Percentiles rank a stretch among this genome's conserved stretches.
Evolutionary conservation across 441 rosid species (phyloP).

Genomic region (Gossypium laxum): DNA sequence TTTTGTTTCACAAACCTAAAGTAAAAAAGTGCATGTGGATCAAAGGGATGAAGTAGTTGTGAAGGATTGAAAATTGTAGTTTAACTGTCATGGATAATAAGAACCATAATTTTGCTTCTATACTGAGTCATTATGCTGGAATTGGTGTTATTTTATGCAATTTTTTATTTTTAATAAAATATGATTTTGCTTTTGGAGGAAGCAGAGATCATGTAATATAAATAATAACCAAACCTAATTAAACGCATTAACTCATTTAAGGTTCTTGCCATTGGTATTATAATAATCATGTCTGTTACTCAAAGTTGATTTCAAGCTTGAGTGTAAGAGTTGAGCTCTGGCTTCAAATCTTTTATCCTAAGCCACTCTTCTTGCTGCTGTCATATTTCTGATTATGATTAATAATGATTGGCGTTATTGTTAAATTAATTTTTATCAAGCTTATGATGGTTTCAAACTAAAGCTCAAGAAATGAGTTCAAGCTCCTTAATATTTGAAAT

Average conservation of each 20-base stretch:
- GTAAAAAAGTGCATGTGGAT: not conserved
- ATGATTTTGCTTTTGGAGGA: not conserved
- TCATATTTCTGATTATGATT: not conserved
- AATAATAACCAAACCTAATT: not conserved
- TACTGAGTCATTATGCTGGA: not conserved
- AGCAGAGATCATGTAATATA: not conserved
- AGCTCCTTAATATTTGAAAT: not conserved
- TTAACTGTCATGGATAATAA: not conserved
- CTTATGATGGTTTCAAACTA: not conserved
- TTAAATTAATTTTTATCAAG: not conserved
- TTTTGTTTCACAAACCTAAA: not conserved
- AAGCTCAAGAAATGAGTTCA: not conserved
- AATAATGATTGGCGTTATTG: not conserved
- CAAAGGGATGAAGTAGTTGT: not conserved
- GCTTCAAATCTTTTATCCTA: not conserved
- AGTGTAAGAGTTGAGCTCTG: not conserved
- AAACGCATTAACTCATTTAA: not conserved
- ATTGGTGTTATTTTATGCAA: not conserved
- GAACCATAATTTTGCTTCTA: not conserved
- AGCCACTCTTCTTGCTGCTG: not conserved
- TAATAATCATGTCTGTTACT: not conserved
- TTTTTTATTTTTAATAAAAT: not conserved
- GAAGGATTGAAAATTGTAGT: not conserved
- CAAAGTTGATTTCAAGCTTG: not conserved
- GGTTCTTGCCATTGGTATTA: not conserved